Percentiles rank a stretch among this genome's conserved stretches.
Evolutionary conservation across 305 asterid genomes (phyloP).

Genomic region (Solanum hybrid): DNA sequence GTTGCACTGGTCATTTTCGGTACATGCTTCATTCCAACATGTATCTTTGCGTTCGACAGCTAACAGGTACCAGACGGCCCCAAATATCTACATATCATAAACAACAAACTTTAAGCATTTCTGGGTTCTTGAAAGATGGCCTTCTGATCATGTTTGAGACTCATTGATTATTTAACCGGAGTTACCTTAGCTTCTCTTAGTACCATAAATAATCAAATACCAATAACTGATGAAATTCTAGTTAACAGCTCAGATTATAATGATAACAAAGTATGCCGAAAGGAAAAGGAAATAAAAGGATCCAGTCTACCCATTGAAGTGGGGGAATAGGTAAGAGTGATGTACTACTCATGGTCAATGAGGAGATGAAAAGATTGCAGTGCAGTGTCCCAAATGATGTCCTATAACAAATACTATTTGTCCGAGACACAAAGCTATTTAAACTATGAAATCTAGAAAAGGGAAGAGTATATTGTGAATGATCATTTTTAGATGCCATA

Average conservation of each 20-base stretch:
- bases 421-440: not conserved
- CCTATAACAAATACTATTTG: not conserved
- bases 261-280: not conserved
- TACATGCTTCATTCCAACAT: conserved; percentile 77
- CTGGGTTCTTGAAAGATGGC: not conserved
- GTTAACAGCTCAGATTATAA: not conserved
- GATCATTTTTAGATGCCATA: not conserved
- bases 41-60: conserved; percentile 80
- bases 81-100: conserved; percentile 51
- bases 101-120: conserved; percentile 3
- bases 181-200: not conserved
- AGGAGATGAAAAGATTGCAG: not conserved
- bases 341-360: not conserved
- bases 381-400: not conserved
- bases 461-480: not conserved
- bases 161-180: not conserved
- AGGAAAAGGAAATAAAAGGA: not conserved
- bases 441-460: not conserved
- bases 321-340: not conserved
- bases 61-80: conserved; percentile 87
- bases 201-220: not conserved
- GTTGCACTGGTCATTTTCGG: conserved; percentile 28
- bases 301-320: not conserved
- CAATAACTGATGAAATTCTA: not conserved
- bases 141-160: not conserved